Evolutionary conservation across 495 filamentous ascomycete genomes (phyloP).

Genomic region (Cercophora samala): DNA sequence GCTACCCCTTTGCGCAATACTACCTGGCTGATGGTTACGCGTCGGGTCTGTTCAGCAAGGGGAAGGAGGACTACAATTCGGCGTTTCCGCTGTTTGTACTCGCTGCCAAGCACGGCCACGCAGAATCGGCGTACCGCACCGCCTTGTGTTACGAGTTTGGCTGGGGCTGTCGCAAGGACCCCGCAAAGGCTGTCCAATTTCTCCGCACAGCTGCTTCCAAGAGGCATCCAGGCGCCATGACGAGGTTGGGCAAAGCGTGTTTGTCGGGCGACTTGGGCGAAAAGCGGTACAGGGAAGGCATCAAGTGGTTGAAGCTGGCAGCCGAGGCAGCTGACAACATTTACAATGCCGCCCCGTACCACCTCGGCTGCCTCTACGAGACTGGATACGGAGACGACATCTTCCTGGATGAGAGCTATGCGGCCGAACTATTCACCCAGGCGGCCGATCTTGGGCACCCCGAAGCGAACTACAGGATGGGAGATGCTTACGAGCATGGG

Average conservation of each 20-base stretch:
- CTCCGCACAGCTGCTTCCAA: slow-evolving; percentile 87
- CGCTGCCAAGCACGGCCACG: slow-evolving; percentile 94
- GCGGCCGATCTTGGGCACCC: slow-evolving; percentile 87
- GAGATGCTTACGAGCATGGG: slow-evolving; percentile 96
- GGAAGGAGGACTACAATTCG: slow-evolving; percentile 81
- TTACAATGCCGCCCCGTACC: slow-evolving; percentile 90
- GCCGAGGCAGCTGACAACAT: slow-evolving; percentile 83
- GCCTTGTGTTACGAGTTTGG: slow-evolving; percentile 97
- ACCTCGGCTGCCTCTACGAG: slow-evolving; percentile 83
- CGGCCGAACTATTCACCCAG: slow-evolving; percentile 90
- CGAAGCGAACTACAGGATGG: slow-evolving; percentile 80
- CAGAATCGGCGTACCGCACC: slow-evolving; percentile 91
- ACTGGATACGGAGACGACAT: slow-evolving; percentile 88
- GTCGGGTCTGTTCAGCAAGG: slow-evolving; percentile 91
- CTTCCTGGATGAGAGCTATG: slow-evolving; percentile 84
- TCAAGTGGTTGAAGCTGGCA: slow-evolving; percentile 96
- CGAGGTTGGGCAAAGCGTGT: slow-evolving; percentile 86
- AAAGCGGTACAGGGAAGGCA: slow-evolving; percentile 82
- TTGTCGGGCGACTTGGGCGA: slow-evolving; percentile 82
- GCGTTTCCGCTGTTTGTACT: slow-evolving; percentile 90
- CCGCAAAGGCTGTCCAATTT: slow-evolving; percentile 87
- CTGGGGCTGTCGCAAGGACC: slow-evolving; percentile 89
- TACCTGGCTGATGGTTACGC: slow-evolving; percentile 93
- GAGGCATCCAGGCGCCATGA: slow-evolving; percentile 92
- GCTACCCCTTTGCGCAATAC: slow-evolving; percentile 96